phyloP scores from a whole-genome alignment of 768 basidiomycete genomes.

The Kondoa subrosea region DNA sequence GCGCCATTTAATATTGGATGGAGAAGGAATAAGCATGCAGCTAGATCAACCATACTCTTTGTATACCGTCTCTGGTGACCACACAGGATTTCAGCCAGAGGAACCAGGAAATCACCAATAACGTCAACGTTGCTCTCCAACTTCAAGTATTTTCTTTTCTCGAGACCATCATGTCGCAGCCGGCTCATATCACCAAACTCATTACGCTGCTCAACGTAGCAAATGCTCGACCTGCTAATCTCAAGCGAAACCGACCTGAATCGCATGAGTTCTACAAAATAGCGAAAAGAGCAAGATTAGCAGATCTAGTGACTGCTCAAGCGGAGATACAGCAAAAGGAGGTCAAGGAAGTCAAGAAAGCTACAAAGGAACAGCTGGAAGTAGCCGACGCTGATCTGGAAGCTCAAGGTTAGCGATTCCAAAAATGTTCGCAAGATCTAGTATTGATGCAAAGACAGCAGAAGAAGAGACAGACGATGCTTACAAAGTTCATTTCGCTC shows the following conservation, averaged over 20 bases:
- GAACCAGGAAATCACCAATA: no score
- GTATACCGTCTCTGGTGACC: no score
- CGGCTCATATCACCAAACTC: constrained; percentile 15
- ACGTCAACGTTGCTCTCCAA: no score
- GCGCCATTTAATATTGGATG: no score
- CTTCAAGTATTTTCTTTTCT: no score
- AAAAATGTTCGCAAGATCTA: no score
- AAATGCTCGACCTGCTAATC: neutral
- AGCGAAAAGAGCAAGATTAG: constrained; percentile 13
- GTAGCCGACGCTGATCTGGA: neutral
- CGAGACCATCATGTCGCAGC: constrained; percentile 2
- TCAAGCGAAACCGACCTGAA: constrained; percentile 12
- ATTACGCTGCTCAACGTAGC: constrained; percentile 21
- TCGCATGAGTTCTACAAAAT: constrained; percentile 18
- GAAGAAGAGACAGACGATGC: neutral
- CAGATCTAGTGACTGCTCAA: neutral
- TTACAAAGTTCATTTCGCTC: constrained; percentile 14
- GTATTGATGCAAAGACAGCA: no score
- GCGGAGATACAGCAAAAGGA: neutral
- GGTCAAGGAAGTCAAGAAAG: neutral
- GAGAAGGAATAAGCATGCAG: no score
- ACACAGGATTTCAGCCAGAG: no score
- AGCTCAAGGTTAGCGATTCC: neutral
- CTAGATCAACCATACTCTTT: no score
- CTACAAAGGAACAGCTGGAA: constrained; percentile 4